Evolutionary conservation across 1,139 yeast species (phyloP), one percentile per base, ranked within the genome.

Genomic region (Blastobotrys raffinosifermentans): DNA sequence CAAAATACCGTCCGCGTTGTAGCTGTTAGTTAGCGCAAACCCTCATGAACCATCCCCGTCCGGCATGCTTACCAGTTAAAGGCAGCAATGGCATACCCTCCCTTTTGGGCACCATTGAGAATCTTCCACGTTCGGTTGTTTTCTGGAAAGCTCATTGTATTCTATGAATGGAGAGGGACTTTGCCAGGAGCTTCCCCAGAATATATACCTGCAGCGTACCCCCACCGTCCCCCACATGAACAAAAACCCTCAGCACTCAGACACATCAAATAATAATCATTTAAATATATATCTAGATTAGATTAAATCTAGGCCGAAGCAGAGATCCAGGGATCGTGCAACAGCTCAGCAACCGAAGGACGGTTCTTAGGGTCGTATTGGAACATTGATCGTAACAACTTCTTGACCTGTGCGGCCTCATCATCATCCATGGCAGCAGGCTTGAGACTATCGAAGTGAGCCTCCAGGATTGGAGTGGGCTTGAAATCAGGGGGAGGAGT

Each of bases 241-340:
- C n/a, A n/a, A n/a, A n/a, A n/a, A n/a, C n/a, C n/a, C n/a, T n/a
- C n/a, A n/a, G 9, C 21, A 19, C 6, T 19, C 21, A 19, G 21
- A 9, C 21, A 19, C 9, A 19, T 7, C 6, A 7, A 19, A 19
- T 7, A 19, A 7, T 7, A 7, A 19, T 19, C 6, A 19, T 19
- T 7, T 6, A 19, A 19, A 7, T 6, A 19, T 7, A 19, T 9
- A 7, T 19, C 21, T 6, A 19, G 8, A 19, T 19, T 9, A 19
- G 6, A 7, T 25, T n/a, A 25, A n/a, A n/a, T n/a, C n/a, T n/a
- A n/a, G n/a, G n/a, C n/a, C n/a, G 27, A 8, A 27, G 19, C 46
- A 44, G 26, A 19, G 29, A 67, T 58, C 98, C 98, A 91, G 2
- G 96, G 96, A 60, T 91, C 96, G 45, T 75, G 75, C 52, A 91